Conservation (phyloP, 441 rosid genomes). For the Viola pubescens region DNA sequence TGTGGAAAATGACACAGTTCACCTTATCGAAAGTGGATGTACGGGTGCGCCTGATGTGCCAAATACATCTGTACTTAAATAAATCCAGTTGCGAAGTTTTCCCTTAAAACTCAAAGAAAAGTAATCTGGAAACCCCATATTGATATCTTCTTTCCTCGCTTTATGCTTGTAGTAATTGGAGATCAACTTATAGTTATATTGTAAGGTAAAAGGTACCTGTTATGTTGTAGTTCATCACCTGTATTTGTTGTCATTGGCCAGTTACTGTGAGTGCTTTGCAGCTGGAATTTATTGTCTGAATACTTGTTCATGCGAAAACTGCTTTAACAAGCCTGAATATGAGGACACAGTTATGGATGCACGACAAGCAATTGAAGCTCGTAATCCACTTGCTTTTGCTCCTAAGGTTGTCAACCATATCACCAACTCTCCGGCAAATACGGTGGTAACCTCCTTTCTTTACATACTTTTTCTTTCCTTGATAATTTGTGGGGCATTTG, state of each 20-base stretch:
- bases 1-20: not conserved
- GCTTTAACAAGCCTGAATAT: conserved; percentile 35
- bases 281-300: conserved; percentile 37
- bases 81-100: too few species aligned
- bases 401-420: conserved; percentile 29
- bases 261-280: conserved; percentile 60
- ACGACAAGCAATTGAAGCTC: conserved; percentile 28
- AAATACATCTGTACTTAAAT: too few species aligned
- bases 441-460: conserved; percentile 20
- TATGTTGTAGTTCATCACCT: conserved; percentile 5
- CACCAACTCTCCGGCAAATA: conserved; percentile 18
- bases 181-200: not conserved
- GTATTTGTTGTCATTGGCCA: conserved; percentile 23
- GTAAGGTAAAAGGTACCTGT: not conserved
- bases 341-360: conserved; percentile 32
- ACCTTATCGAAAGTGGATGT: not conserved
- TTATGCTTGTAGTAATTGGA: not conserved
- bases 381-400: conserved; percentile 51
- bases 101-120: not conserved
- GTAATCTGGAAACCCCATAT: not conserved
- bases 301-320: conserved; percentile 35
- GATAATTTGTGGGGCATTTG: not conserved
- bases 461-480: not conserved
- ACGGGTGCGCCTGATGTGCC: too few species aligned
- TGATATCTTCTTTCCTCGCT: not conserved